Conservation (phyloP, 257 asterid genomes). For the Solanum peruvianum region DNA sequence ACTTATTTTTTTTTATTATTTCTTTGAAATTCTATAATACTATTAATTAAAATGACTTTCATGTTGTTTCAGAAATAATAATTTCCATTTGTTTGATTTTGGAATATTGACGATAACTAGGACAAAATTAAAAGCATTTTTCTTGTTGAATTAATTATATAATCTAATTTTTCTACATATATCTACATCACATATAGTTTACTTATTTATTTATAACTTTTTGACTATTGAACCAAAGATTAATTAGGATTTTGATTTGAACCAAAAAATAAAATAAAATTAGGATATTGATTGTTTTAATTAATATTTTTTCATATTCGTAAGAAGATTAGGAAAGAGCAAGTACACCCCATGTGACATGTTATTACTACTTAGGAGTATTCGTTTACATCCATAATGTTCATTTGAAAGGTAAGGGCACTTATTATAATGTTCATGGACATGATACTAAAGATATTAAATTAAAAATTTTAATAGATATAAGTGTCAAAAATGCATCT, state of each 20-base stretch:
- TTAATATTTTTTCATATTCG: background rate
- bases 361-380: background rate
- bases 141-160: background rate
- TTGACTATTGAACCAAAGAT: background rate
- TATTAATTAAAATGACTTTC: background rate
- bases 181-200: background rate
- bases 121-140: background rate
- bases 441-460: background rate
- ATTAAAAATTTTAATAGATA: too few relatives aligned
- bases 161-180: background rate
- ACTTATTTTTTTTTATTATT: background rate
- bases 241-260: background rate
- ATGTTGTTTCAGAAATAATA: background rate
- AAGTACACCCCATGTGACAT: background rate
- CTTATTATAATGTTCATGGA: background rate
- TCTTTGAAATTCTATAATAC: background rate
- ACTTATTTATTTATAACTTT: background rate
- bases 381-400: background rate
- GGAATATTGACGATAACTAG: background rate
- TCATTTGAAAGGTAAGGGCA: background rate
- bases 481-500: accelerated
- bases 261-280: too few relatives aligned
- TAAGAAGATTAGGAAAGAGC: background rate
- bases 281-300: background rate
- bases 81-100: background rate